phyloP scores from a whole-genome alignment of 257 asterid species.

The Linaria vulgaris region DNA sequence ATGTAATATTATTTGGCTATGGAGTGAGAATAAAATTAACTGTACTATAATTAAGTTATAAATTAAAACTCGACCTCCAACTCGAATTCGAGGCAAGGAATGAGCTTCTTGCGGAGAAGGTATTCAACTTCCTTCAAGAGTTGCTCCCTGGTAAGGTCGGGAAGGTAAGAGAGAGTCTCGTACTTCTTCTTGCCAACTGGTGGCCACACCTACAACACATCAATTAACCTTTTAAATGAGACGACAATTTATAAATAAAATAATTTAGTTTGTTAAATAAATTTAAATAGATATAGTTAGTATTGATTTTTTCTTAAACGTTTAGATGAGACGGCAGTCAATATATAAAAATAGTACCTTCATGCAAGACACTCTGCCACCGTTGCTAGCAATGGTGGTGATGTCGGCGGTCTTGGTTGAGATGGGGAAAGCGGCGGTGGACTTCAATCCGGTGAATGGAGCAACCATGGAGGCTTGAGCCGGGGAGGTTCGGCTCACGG shows the following conservation, averaged over 20 bases:
- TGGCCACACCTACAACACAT: conserved; percentile 43
- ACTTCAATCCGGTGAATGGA: conserved; percentile 15
- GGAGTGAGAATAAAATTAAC: neutral
- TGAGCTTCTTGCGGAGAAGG: conserved; percentile 36
- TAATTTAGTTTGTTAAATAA: too few species aligned
- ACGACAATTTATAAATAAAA: too few species aligned
- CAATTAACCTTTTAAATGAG: too few species aligned
- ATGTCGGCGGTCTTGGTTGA: neutral
- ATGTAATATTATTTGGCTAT: too few species aligned
- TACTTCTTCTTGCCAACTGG: conserved; percentile 40
- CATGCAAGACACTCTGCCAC: conserved; percentile 5
- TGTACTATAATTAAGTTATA: too few species aligned
- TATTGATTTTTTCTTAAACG: too few species aligned
- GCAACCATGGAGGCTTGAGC: conserved; percentile 20
- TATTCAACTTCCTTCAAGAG: conserved; percentile 42
- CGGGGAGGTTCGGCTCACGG: neutral
- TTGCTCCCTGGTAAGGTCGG: conserved; percentile 40
- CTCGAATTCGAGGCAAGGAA: conserved; percentile 62
- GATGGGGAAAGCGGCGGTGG: neutral
- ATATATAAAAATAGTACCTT: neutral
- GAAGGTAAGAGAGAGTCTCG: conserved; percentile 64
- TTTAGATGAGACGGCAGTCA: too few species aligned
- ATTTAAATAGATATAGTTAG: too few species aligned
- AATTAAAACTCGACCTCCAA: conserved; percentile 23
- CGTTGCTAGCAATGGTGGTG: conserved; percentile 11